A percentile compares a stretch with the other conserved stretches of the same genome.
These are phyloP conservation scores for Ceratobasidium sp. DNA, from an alignment of 1,284 basidiomycete genomes.

Conservation along the genomic window DNA sequence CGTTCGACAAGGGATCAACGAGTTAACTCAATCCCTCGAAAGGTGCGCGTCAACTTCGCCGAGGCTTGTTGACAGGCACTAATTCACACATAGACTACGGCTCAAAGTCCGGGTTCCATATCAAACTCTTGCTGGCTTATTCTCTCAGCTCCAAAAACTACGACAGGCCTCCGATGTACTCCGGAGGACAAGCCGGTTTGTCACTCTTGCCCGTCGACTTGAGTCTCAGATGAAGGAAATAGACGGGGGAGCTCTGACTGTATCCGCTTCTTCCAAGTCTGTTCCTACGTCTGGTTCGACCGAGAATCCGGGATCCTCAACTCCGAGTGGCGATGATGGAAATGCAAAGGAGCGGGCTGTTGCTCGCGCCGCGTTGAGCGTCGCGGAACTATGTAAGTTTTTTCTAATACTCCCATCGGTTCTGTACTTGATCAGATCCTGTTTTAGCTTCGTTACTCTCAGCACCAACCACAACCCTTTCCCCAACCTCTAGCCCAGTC, in stretches of 20 bases:
- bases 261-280: slow-evolving; percentile 8
- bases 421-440: slow-evolving; percentile 23
- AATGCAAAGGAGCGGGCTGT: slow-evolving; percentile 73
- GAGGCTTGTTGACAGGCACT: background rate
- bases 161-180: slow-evolving; percentile 87
- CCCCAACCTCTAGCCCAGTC: slow-evolving; percentile 36
- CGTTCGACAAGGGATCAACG: slow-evolving; percentile 72
- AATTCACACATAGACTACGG: slow-evolving; percentile 70
- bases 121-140: slow-evolving; percentile 74
- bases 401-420: background rate
- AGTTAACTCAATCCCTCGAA: slow-evolving; percentile 77
- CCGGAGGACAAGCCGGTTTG: slow-evolving; percentile 83
- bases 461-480: slow-evolving; percentile 33
- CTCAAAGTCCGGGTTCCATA: slow-evolving; percentile 87
- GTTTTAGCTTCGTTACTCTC: slow-evolving; percentile 44
- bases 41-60: slow-evolving; percentile 63
- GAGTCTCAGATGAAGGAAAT: slow-evolving; percentile 83
- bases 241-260: slow-evolving; percentile 51
- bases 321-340: slow-evolving; percentile 45
- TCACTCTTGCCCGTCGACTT: slow-evolving; percentile 81
- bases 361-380: slow-evolving; percentile 89
- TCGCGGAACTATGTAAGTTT: slow-evolving; percentile 84
- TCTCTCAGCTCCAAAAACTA: slow-evolving; percentile 78
- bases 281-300: background rate
- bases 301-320: slow-evolving; percentile 3